A percentile compares a stretch with the other conserved stretches of the same genome.
phyloP scores from a whole-genome alignment of 75 land plant species.

The Cryptomeria japonica region DNA sequence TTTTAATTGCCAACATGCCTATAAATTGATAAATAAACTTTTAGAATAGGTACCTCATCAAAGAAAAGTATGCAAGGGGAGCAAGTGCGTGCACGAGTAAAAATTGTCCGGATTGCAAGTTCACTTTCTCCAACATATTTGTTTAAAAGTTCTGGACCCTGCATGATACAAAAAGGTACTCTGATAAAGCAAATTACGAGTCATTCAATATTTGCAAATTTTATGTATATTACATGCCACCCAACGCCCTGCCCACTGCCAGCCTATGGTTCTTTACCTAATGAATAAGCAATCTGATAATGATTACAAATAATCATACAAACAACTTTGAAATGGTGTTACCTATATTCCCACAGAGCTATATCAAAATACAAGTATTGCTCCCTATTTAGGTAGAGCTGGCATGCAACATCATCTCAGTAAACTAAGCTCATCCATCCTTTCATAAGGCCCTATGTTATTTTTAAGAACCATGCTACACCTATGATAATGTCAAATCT shows the following conservation, averaged over 20 bases:
- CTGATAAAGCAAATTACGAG: neutral
- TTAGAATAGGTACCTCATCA: conserved; percentile 75
- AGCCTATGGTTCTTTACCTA: neutral
- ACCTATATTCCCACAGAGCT: neutral
- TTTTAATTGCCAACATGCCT: neutral
- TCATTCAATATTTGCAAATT: neutral
- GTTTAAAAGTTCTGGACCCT: conserved; percentile 95
- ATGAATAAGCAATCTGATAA: neutral
- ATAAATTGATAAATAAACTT: neutral
- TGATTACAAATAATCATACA: neutral
- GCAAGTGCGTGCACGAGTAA: conserved; percentile 82
- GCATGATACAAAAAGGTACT: conserved; percentile 5
- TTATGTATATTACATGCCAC: neutral
- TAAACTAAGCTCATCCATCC: neutral
- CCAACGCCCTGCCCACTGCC: neutral
- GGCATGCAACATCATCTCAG: neutral
- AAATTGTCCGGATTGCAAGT: conserved; percentile 75
- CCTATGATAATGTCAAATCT: neutral
- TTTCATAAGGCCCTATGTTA: neutral
- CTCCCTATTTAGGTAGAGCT: neutral
- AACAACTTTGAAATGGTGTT: neutral
- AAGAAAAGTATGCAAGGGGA: conserved; percentile 93
- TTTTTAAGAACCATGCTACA: neutral
- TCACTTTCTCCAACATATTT: conserved; percentile 99
- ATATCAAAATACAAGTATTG: neutral